A percentile compares a stretch with the other conserved stretches of the same genome.
phyloP scores from a whole-genome alignment of 495 filamentous ascomycete genomes.

The Annulohypoxylon nitens region DNA sequence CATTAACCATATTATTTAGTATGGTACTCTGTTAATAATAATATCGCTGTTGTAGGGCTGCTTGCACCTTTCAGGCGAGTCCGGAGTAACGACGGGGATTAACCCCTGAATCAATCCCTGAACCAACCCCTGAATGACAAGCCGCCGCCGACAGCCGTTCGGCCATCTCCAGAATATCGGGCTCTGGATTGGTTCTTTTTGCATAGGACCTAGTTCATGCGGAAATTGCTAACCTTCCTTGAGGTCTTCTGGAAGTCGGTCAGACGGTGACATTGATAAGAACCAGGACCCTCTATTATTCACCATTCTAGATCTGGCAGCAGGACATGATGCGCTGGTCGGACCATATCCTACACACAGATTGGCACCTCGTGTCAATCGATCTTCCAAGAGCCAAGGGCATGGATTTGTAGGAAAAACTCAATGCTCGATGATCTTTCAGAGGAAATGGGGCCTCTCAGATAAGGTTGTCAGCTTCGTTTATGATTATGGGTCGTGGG shows the following conservation, averaged over 20 bases:
- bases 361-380: slow-evolving; percentile 40
- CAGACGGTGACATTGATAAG: slow-evolving; percentile 22
- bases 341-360: slow-evolving; percentile 33
- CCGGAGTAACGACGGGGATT: slow-evolving; percentile 23
- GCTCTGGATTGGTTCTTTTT: slow-evolving; percentile 40
- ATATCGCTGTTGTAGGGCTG: slow-evolving; percentile 25
- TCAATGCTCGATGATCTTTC: slow-evolving; percentile 11
- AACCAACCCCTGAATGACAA: slow-evolving; percentile 22
- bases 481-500: not conserved
- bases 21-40: not conserved
- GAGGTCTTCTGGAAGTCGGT: slow-evolving; percentile 39
- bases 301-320: slow-evolving; percentile 37
- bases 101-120: slow-evolving; percentile 21
- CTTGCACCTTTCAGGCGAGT: slow-evolving; percentile 1
- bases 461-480: slow-evolving; percentile 10
- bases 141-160: slow-evolving; percentile 30
- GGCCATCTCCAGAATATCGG: slow-evolving; percentile 33
- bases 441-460: slow-evolving; percentile 1
- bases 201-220: slow-evolving; percentile 8
- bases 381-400: slow-evolving; percentile 6
- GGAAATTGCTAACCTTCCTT: slow-evolving; percentile 39
- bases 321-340: slow-evolving; percentile 26
- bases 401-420: slow-evolving; percentile 19
- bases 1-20: not conserved
- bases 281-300: slow-evolving; percentile 10